These are phyloP conservation scores for Silene latifolia DNA, from an alignment of 148 eudicot species.

Conservation along the genomic window DNA sequence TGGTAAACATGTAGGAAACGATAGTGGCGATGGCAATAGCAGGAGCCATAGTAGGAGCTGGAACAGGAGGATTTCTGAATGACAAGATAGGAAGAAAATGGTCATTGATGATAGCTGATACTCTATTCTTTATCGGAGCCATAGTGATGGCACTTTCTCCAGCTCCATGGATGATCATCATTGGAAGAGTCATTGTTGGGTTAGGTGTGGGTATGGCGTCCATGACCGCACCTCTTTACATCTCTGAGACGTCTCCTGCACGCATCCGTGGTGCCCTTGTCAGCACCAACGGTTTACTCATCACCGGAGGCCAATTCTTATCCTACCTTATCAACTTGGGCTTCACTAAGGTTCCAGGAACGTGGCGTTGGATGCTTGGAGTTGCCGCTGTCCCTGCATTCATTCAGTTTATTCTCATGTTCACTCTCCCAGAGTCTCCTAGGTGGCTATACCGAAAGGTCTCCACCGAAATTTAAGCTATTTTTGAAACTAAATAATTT, in stretches of 20 bases:
- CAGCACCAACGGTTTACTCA: conserved; percentile 21
- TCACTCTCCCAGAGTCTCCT: conserved; percentile 24
- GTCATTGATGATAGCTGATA: conserved; percentile 18
- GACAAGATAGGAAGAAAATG: conserved; percentile 16
- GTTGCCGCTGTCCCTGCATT: conserved; percentile 26
- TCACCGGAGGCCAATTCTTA: conserved; percentile 26
- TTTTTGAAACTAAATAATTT: too few relatives aligned
- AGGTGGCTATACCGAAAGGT: conserved; percentile 27
- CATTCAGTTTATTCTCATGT: conserved; percentile 24
- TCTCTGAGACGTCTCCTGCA: conserved; percentile 24
- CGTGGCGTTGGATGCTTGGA: conserved; percentile 31
- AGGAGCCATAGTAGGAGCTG: conserved; percentile 25
- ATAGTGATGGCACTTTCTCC: conserved; percentile 15
- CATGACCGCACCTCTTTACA: conserved; percentile 23
- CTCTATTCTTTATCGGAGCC: conserved; percentile 18
- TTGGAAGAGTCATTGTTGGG: conserved; percentile 20
- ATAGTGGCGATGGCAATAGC: conserved; percentile 26
- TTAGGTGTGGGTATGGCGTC: conserved; percentile 23
- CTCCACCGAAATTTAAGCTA: not conserved
- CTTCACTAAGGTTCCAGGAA: conserved; percentile 18
- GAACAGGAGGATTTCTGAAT: conserved; percentile 16
- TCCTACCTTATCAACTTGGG: conserved; percentile 25
- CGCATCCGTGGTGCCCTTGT: conserved; percentile 23
- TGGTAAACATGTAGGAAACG: conserved; percentile 18
- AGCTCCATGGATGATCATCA: conserved; percentile 20